Evolutionary conservation across 2,329 filamentous ascomycete species (phyloP), one percentile per base, ranked within the genome.

Genomic region (Monosporascus sp.): DNA sequence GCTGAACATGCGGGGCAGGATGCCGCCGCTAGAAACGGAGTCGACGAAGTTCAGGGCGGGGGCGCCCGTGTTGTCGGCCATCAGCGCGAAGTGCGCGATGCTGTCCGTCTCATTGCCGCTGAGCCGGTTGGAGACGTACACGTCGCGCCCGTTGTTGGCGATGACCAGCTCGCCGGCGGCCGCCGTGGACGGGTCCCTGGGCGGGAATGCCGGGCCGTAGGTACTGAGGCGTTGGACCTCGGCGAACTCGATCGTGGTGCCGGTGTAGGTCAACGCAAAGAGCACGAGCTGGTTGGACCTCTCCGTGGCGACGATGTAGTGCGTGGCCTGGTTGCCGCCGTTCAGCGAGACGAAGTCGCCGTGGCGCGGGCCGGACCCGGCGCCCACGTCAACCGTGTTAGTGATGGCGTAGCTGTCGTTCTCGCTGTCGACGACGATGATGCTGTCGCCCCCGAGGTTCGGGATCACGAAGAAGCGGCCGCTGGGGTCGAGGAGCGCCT

Each of bases 51-150:
- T 56, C 50, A 65, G 60, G 16, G 37, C 52, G 11, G 57, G 57
- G 41, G 56, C 60, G 31, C 24, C 24, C 2, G 53, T 62, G 35
- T 56, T 49, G 31, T 55, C 57, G 24, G 24, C 41, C 8, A 48
- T 41, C 45, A 66, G 62, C 43, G 74, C 58, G 59, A 80, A 78
- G 63, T 75, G 74, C 6, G 75, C 70, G 60, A 81, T 73, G 60
- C 67, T 75, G 66, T 81, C 78, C 8, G 72, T 73, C 3, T 58
- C 59, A 59, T 72, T 70, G 51, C 74, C 76, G 1, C 71, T 74
- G 26, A 78, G 58, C 4, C 78, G 76, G 70, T 81, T 81, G 38
- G 76, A 77, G 50, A 80, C 70, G 65, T 80, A 80, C 19, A 80
- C 59, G 65, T 78, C 68, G 58, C 64, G 64, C 62, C 68, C 69